phyloP scores from a whole-genome alignment of 2,329 filamentous ascomycete genomes.

The Verticillium longisporum region DNA sequence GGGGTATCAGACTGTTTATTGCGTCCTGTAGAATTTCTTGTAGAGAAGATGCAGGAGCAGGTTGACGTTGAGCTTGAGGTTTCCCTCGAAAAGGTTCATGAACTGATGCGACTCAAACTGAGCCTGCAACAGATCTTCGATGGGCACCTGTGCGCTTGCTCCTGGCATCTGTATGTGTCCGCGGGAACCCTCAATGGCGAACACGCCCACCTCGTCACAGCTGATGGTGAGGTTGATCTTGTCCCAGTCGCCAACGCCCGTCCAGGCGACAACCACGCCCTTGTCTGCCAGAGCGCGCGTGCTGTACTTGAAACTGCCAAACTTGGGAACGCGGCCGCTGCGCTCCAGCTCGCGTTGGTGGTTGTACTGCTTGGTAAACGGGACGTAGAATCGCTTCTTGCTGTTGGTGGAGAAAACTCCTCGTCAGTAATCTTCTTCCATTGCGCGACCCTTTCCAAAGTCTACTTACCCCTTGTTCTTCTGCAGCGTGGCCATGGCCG shows the following conservation, averaged over 20 bases:
- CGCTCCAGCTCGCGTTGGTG: conserved; percentile 94
- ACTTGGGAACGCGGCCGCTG: conserved; percentile 84
- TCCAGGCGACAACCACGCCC: conserved; percentile 89
- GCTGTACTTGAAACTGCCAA: conserved; percentile 96
- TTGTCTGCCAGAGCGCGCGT: conserved; percentile 84
- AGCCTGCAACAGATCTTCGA: conserved; percentile 90
- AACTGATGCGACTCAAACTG: conserved; percentile 97
- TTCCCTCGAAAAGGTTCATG: conserved; percentile 86
- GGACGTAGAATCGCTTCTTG: conserved; percentile 88
- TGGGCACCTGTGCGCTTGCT: conserved; percentile 77
- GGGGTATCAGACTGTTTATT: conserved; percentile 31
- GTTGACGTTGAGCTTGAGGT: conserved; percentile 89
- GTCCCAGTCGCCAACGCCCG: conserved; percentile 79
- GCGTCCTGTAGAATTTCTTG: conserved; percentile 91
- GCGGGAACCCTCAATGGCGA: conserved; percentile 83
- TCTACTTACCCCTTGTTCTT: conserved; percentile 78
- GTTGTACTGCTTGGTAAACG: conserved; percentile 98
- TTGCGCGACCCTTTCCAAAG: neutral
- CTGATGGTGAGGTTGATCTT: conserved; percentile 91
- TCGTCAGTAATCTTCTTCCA: neutral
- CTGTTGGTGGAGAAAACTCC: conserved; percentile 25
- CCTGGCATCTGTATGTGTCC: conserved; percentile 95
- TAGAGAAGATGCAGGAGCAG: conserved; percentile 93
- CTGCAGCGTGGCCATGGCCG: conserved; percentile 93
- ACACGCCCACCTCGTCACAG: conserved; percentile 89